Evolutionary conservation across 306 rosid species (phyloP).

Genomic region (Cyamopsis tetragonoloba): DNA sequence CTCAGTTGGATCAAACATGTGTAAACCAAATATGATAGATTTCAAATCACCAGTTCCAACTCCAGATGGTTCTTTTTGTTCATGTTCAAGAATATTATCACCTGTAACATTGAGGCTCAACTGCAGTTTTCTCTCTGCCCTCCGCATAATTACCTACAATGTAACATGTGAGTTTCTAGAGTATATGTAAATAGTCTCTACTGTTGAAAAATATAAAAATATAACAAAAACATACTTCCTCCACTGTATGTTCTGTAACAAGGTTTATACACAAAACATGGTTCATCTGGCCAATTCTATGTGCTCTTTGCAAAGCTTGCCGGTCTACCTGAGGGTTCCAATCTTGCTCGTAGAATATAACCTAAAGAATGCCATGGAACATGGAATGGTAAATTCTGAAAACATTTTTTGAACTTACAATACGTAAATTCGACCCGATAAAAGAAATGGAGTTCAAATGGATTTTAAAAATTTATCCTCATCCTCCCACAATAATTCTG

Average conservation of each 20-base stretch:
- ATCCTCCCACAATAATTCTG: neutral
- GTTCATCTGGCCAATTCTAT: conserved; percentile 88
- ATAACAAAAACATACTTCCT: conserved; percentile 59
- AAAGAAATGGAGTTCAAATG: neutral
- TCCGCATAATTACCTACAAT: conserved; percentile 78
- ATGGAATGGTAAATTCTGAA: conserved; percentile 21
- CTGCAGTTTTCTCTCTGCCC: conserved; percentile 84
- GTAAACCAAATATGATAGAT: conserved; percentile 79
- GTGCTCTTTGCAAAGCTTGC: conserved; percentile 96
- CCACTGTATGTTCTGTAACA: conserved; percentile 66
- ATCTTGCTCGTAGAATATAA: conserved; percentile 94
- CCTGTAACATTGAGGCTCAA: conserved; percentile 79
- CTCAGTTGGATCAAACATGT: conserved; percentile 57
- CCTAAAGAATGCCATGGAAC: conserved; percentile 43
- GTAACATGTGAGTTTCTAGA: conserved; percentile 26
- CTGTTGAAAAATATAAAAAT: neutral
- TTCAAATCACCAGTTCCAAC: conserved; percentile 65
- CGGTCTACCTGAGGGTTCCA: conserved; percentile 98
- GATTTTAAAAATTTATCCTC: neutral
- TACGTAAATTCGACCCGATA: neutral
- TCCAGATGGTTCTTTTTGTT: conserved; percentile 39
- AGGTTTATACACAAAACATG: conserved; percentile 71
- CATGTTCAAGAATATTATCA: conserved; percentile 48
- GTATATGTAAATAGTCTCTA: neutral
- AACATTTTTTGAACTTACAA: neutral